Base-by-base conservation (phyloP, 1,284 basidiomycete species). In the Volvariella surrecta region DNA sequence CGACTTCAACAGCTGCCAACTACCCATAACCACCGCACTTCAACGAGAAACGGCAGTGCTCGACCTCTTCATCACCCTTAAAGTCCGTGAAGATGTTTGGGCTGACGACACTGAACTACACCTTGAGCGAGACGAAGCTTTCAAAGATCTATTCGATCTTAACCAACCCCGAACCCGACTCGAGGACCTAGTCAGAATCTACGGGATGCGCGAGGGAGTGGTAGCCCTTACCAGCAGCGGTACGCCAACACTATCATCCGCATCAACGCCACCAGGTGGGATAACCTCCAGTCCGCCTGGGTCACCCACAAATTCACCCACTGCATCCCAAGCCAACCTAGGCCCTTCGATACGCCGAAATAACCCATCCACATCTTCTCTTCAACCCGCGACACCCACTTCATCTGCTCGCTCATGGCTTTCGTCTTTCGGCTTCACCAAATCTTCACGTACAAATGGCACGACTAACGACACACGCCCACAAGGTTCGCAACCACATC, bases 51-150 rank as follows among this genome's bases (percentile, higher is more conserved):
- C 83, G 0, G 54, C 60, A 37, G 70, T 82, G n/a, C 71, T 89
- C 20, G 86, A 89, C 63, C 68, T 72, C 48, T 89, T 84, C 66
- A 79, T 89, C 45, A 74, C 76, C 4, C 73, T 88, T 52, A 85
- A 84, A 59, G 81, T 85, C 44, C 77, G 73, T 24, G 81, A 88
- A 54, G 85, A 89, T 57, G 71, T 85, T 32, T 79, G 78, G 66
- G 61, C 68, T 39, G 84, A 88, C 57, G 81, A 83, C 40, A 71
- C 73, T 1, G 76, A 79, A 56, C 68, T 87, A 15, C 82, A 88
- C 50, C 71, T 85, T 37, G 79, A 81, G 52, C 68, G 79, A 17
- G 79, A 79, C 39, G 85, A 87, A 54, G 69, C 71, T 9, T 85
- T 82, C 64, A 75, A 74, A 48, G 85, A 89, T 52, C 62, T 89